Base-by-base conservation (phyloP, 495 filamentous ascomycete species). In the Ascodesmis nigricans region DNA sequence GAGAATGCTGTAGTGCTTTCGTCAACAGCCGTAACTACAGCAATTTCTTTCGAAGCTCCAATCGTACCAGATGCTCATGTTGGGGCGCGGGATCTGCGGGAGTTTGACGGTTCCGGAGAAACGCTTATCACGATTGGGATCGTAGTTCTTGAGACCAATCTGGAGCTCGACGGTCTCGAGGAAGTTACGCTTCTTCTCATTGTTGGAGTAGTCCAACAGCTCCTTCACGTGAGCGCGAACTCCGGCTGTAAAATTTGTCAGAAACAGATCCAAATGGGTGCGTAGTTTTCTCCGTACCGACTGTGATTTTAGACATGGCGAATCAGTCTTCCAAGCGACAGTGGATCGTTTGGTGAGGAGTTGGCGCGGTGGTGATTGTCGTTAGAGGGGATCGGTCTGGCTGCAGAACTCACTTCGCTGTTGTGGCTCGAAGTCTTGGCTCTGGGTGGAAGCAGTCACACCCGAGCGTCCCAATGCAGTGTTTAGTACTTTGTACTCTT, bases 141-240 rank as follows among this genome's bases (percentile, higher is more conserved):
- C 87, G 68, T 97, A 97, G 77, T 97, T 97, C 78, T 97, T 97
- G 57, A 97, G 75, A 55, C 87, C 87, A 68, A 97, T 92, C 63
- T 95, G 84, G 55, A 95, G 78, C 54, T 73, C 71, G 57, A 76
- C 73, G 54, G 81, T 91, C 68, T 91, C 81, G 63, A 92, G 71
- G 71, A 95, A 97, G 72, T 95, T 95, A 42, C 87, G 66, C 76
- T 97, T 97, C 77, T 97, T 95, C 60, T 79, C 77, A 58, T 93
- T 78, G 53, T 67, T 74, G 62, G 78, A 84, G 71, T 91, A 90
- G 44, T 91, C 75, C 47, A 93, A 75, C 36, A 93, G 66, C 50
- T 77, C 68, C 60, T 77, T 64, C 57, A 91, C 77, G 64, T 93
- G 82, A 55, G 71, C 62, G 70, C 83, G 82, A 69, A 92, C 82